These are phyloP conservation scores for Parsonsia alboflavescens DNA, from an alignment of 257 asterid genomes.

Conservation along the genomic window DNA sequence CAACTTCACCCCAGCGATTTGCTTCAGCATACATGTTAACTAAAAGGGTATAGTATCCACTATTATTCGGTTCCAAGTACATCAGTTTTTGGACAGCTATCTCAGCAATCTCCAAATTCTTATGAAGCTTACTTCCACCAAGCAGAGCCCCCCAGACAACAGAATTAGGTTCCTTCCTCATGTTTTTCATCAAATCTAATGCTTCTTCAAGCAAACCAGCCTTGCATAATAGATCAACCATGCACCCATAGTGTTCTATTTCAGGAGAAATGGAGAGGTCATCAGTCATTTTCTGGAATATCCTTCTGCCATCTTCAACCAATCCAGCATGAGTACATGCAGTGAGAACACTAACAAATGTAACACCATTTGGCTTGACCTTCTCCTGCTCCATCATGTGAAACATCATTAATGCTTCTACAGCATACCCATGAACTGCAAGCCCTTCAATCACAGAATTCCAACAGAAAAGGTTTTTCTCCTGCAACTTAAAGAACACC, in stretches of 20 bases:
- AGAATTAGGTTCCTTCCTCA: constrained; percentile 68
- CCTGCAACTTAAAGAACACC: constrained; percentile 57
- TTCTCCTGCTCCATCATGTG: constrained; percentile 49
- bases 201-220: constrained; percentile 84
- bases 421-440: constrained; percentile 62
- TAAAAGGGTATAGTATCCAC: constrained; percentile 56
- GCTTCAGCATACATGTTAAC: constrained; percentile 68
- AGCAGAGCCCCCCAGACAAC: constrained; percentile 75
- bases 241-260: constrained; percentile 80
- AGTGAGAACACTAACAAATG: constrained; percentile 63
- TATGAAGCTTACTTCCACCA: constrained; percentile 72
- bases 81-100: constrained; percentile 49
- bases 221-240: constrained; percentile 66
- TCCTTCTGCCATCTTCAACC: constrained; percentile 57
- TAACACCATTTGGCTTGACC: constrained; percentile 55
- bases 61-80: constrained; percentile 54
- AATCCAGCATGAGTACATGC: constrained; percentile 82
- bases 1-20: constrained; percentile 62
- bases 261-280: constrained; percentile 45
- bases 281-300: constrained; percentile 47
- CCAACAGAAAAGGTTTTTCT: constrained; percentile 75
- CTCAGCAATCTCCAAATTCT: constrained; percentile 60
- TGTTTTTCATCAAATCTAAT: constrained; percentile 47
- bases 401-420: constrained; percentile 52
- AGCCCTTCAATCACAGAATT: constrained; percentile 73